These are phyloP conservation scores for Eimeria necatrix DNA, from an alignment of 169 alveolate genomes.

Conservation along the genomic window DNA sequence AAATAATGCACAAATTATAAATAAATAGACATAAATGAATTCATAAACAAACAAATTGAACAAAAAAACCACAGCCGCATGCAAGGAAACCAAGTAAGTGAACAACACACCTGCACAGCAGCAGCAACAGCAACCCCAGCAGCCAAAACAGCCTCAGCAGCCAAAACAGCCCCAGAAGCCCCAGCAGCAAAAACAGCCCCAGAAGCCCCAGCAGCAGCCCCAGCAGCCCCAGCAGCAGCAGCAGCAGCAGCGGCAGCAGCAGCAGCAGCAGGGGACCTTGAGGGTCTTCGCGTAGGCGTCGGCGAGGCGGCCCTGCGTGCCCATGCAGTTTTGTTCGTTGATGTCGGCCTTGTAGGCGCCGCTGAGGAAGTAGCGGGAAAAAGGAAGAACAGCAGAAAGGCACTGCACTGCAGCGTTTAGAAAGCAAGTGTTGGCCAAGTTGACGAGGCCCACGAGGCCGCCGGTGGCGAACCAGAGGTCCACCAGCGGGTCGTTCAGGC, in stretches of 20 bases:
- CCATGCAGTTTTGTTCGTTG: conserved; percentile 70
- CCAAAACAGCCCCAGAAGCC: neutral
- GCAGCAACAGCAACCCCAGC: no score
- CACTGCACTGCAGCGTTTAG: conserved; percentile 91
- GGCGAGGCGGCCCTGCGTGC: conserved; percentile 67
- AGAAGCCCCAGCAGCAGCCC: conserved; percentile 77
- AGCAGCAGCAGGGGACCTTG: conserved; percentile 82
- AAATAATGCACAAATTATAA: neutral
- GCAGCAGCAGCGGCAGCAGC: conserved; percentile 6
- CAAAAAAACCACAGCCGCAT: no score
- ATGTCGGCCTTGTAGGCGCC: conserved; percentile 17
- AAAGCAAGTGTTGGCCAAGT: conserved; percentile 90
- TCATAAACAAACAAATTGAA: no score
- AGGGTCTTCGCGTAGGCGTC: conserved; percentile 49
- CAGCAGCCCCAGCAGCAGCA: conserved; percentile 56
- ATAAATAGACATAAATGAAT: no score
- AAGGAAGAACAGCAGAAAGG: conserved; percentile 82
- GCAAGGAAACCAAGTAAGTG: no score
- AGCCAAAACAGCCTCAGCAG: conserved; percentile 81
- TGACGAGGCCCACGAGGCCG: conserved; percentile 85
- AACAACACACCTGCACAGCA: no score
- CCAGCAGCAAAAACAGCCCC: conserved; percentile 78
- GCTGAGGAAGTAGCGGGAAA: conserved; percentile 61
- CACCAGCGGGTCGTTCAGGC: neutral
- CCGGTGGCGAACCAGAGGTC: conserved; percentile 36